Conservation (phyloP, 495 filamentous ascomycete genomes). For the Chaetomium tenue region DNA sequence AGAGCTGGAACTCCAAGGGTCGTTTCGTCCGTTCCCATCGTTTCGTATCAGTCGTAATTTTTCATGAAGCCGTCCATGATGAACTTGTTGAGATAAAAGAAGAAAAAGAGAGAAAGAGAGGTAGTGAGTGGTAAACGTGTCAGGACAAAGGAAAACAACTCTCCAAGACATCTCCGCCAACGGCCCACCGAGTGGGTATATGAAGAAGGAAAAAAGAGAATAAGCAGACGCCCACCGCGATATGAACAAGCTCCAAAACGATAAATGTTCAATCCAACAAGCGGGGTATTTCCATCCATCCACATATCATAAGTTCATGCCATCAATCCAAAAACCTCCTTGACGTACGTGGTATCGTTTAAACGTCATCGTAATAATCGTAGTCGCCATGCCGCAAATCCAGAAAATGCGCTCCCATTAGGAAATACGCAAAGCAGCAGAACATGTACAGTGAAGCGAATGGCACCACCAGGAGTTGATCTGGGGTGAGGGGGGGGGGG, state of each 20-base stretch:
- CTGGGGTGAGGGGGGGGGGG: not conserved
- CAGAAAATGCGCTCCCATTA: not conserved
- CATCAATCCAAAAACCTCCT: conserved; percentile 8
- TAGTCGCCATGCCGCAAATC: conserved; percentile 2
- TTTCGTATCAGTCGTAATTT: conserved; percentile 18
- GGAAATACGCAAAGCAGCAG: not conserved
- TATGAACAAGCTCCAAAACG: conserved; percentile 23
- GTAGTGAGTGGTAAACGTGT: conserved; percentile 10
- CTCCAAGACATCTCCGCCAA: conserved; percentile 4
- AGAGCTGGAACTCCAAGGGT: not conserved
- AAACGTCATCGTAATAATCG: conserved; percentile 7
- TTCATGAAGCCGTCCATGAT: conserved; percentile 20
- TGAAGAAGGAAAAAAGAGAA: conserved; percentile 12
- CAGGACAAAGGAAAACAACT: conserved; percentile 18
- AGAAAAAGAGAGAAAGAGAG: conserved; percentile 9
- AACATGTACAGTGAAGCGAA: conserved; percentile 17
- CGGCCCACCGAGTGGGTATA: conserved; percentile 11
- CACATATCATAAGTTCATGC: not conserved
- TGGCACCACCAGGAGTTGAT: not conserved
- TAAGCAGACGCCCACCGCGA: conserved; percentile 21
- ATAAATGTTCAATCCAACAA: conserved; percentile 28
- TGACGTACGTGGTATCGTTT: not conserved
- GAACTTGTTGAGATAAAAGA: not conserved
- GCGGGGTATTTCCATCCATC: conserved; percentile 23
- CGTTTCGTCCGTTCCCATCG: conserved; percentile 14